phyloP scores from a whole-genome alignment of 176 grass and related monocot species.

The Cenchrus fungigraminus region DNA sequence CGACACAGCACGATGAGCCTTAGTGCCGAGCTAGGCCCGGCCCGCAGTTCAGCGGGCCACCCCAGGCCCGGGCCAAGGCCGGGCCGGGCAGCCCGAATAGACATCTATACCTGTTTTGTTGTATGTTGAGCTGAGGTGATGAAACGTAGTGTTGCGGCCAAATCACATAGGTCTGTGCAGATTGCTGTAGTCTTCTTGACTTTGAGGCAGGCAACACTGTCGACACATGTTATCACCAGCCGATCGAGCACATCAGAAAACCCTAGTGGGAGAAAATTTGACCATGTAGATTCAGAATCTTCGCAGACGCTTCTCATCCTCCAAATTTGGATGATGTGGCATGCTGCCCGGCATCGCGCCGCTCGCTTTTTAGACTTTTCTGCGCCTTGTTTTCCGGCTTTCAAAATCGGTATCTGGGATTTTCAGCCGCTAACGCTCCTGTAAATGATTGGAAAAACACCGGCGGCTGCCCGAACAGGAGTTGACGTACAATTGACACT shows the following conservation, averaged over 20 bases:
- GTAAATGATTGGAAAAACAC: not conserved
- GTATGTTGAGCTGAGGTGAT: too few relatives aligned
- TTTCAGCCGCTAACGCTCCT: not conserved
- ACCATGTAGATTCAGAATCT: not conserved
- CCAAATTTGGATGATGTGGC: conserved; percentile 2
- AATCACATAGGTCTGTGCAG: not conserved
- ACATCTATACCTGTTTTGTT: too few relatives aligned
- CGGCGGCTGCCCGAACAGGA: not conserved
- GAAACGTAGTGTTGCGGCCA: too few relatives aligned
- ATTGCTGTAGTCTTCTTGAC: not conserved
- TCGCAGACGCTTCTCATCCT: not conserved
- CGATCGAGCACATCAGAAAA: not conserved
- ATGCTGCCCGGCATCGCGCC: not conserved
- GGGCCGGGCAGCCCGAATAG: too few relatives aligned
- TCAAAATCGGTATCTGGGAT: not conserved
- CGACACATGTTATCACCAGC: not conserved
- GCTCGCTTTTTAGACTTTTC: not conserved
- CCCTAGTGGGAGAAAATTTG: not conserved
- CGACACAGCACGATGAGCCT: too few relatives aligned
- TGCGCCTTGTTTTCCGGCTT: not conserved
- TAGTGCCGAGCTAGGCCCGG: too few relatives aligned
- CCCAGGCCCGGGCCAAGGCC: too few relatives aligned
- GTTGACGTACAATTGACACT: not conserved
- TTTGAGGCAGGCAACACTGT: not conserved
- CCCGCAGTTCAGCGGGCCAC: too few relatives aligned